Evolutionary conservation across 148 eudicot species (phyloP).

Genomic region (Rhododendron griersonianum): DNA sequence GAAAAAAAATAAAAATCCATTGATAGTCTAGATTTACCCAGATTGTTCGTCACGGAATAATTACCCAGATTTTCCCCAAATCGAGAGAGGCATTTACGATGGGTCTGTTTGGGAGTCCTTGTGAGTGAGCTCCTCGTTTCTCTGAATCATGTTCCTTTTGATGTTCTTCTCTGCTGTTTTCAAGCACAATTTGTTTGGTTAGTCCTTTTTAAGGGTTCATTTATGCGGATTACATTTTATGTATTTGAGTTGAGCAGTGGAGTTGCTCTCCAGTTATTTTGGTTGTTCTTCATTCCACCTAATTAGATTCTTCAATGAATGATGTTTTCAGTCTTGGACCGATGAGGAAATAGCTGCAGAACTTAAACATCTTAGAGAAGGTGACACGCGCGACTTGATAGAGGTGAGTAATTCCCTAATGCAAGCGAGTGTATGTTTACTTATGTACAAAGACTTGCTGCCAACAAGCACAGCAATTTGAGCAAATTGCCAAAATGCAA

Average conservation of each 20-base stretch:
- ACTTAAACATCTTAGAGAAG: background rate
- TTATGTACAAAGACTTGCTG: background rate
- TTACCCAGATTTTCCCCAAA: background rate
- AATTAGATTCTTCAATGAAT: background rate
- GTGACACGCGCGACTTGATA: background rate
- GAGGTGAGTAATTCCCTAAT: background rate
- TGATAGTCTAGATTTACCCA: background rate
- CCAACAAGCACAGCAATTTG: background rate
- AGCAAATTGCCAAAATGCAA: background rate
- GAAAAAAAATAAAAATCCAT: too few species aligned
- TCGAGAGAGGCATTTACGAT: background rate
- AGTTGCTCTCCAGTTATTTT: background rate
- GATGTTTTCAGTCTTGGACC: background rate
- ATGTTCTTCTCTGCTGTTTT: background rate
- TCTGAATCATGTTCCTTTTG: background rate
- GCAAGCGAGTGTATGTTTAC: background rate
- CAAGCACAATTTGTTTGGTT: background rate
- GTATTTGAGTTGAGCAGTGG: background rate
- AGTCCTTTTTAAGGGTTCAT: background rate
- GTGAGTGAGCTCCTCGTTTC: background rate
- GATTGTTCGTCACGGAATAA: background rate
- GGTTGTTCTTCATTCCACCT: background rate
- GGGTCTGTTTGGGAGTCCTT: background rate
- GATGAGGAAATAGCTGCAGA: background rate
- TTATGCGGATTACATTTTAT: background rate